Percentiles rank a stretch among this genome's conserved stretches.
Evolutionary conservation across 257 asterid genomes (phyloP).

Genomic region (Paraleonurus japonicus): DNA sequence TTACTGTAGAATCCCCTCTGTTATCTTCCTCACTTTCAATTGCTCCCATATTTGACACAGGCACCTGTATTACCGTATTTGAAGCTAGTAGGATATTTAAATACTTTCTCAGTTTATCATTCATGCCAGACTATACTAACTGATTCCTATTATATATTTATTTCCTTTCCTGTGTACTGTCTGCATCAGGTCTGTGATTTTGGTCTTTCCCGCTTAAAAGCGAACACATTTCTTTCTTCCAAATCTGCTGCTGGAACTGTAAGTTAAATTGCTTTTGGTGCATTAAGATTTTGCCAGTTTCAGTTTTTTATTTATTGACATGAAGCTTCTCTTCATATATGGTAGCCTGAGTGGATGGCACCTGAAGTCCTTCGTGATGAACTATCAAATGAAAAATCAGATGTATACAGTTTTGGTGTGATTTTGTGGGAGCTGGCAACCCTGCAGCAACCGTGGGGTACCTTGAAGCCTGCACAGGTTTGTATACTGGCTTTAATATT

Average conservation of each 20-base stretch:
- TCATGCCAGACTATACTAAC: conserved; percentile 2
- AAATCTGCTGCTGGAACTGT: conserved; percentile 99
- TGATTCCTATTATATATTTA: conserved; percentile 11
- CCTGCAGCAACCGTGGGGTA: conserved; percentile 87
- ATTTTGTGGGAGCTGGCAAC: conserved; percentile 93
- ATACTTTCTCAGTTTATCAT: background rate
- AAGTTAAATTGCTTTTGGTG: conserved; percentile 37
- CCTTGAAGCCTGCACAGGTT: conserved; percentile 87
- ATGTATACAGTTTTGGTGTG: conserved; percentile 89
- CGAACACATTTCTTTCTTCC: conserved; percentile 88
- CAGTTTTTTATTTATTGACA: conserved; percentile 13
- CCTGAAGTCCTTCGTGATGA: conserved; percentile 96
- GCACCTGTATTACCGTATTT: background rate
- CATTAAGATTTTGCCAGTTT: conserved; percentile 14
- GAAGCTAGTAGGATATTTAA: conserved; percentile 7
- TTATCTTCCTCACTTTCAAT: conserved; percentile 7
- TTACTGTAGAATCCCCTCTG: background rate
- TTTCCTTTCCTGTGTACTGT: conserved; percentile 25
- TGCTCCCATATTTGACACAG: background rate
- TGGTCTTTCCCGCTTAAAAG: conserved; percentile 96
- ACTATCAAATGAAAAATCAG: conserved; percentile 93
- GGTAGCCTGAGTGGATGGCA: conserved; percentile 99
- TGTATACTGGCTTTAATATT: conserved; percentile 24
- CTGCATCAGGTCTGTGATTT: conserved; percentile 85
- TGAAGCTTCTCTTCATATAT: conserved; percentile 24